Evolutionary conservation across 2,329 filamentous ascomycete genomes (phyloP).

Genomic region (Pseudogymnoascus sp.): DNA sequence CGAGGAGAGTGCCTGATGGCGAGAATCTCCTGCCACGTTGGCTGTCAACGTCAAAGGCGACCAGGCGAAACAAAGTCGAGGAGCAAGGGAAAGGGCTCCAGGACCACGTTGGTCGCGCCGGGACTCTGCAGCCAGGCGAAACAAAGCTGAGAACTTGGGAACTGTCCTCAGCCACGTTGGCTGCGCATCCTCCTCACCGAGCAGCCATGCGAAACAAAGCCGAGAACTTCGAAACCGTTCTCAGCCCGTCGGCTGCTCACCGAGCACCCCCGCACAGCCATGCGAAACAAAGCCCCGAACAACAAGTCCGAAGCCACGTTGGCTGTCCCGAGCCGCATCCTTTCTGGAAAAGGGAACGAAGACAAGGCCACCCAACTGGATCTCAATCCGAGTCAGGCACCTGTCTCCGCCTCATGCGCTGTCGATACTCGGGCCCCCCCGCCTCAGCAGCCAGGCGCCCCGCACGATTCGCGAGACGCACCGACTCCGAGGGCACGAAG

Average conservation of each 20-base stretch:
- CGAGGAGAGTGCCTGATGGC: neutral
- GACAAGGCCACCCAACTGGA: neutral
- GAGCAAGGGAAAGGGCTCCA: neutral
- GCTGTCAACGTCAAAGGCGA: neutral
- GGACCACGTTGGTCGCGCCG: neutral
- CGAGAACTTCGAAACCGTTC: neutral
- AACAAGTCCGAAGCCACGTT: neutral
- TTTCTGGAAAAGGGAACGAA: neutral
- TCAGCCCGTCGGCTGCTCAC: neutral
- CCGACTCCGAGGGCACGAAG: neutral
- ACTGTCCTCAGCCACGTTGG: neutral
- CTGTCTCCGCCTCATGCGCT: neutral
- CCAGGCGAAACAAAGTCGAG: neutral
- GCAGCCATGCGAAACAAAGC: neutral
- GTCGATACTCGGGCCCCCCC: neutral
- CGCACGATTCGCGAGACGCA: neutral
- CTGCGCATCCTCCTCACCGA: neutral
- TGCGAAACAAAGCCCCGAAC: neutral
- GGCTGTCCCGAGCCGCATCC: neutral
- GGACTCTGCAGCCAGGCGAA: neutral
- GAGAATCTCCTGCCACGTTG: neutral
- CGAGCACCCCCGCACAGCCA: neutral
- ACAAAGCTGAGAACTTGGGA: neutral
- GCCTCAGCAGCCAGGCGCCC: neutral
- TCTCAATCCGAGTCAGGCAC: neutral